Conservation (phyloP, 2,329 filamentous ascomycete species). For the Penicillium sumatraense region DNA sequence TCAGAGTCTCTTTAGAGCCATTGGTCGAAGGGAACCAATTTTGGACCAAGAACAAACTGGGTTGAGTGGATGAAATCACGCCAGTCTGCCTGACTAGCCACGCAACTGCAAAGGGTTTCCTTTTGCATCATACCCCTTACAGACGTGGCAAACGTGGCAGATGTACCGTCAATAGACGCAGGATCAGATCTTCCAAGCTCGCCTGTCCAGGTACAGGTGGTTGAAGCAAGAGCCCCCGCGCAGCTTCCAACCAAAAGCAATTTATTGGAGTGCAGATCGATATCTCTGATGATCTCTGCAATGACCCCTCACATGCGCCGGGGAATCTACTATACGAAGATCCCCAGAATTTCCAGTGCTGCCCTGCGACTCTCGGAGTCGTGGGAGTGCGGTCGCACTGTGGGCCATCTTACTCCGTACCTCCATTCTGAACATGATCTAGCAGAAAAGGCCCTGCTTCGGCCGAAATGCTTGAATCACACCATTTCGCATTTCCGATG, state of each 20-base stretch:
- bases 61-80: background rate
- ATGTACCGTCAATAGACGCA: background rate
- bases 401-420: no score
- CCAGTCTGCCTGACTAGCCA: background rate
- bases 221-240: no score
- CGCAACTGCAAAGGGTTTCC: background rate
- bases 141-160: background rate
- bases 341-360: no score
- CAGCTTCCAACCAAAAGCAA: no score
- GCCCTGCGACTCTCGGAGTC: no score
- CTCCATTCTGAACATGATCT: background rate
- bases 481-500: background rate
- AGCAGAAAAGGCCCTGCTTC: background rate
- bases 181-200: no score
- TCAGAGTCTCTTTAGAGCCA: background rate
- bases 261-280: no score
- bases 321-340: no score
- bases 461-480: background rate
- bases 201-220: no score
- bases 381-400: background rate
- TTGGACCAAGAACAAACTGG: background rate
- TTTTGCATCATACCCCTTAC: background rate
- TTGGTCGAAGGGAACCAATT: background rate
- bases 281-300: no score
- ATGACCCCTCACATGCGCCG: no score